Percentiles rank a stretch among this genome's conserved stretches.
These are phyloP conservation scores for Periconia digitata DNA, from an alignment of 2,329 filamentous ascomycete species.

Conservation along the genomic window DNA sequence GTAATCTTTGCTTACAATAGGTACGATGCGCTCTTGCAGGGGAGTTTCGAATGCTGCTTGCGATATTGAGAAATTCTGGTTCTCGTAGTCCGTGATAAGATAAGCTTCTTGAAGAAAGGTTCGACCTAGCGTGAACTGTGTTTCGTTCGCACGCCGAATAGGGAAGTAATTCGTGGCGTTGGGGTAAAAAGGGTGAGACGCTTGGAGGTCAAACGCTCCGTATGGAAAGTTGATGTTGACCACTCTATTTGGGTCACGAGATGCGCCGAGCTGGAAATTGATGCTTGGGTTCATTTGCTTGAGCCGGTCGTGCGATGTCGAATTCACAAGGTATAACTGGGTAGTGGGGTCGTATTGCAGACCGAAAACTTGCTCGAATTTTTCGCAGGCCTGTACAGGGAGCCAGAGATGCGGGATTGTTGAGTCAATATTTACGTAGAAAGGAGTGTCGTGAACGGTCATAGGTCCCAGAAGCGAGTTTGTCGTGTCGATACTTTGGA, in stretches of 20 bases:
- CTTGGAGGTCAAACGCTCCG: slow-evolving; percentile 47
- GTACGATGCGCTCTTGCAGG: slow-evolving; percentile 30
- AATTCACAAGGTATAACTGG: slow-evolving; percentile 44
- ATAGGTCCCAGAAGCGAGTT: slow-evolving; percentile 22
- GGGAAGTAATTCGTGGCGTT: slow-evolving; percentile 68
- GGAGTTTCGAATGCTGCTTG: slow-evolving; percentile 7
- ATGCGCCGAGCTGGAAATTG: slow-evolving; percentile 30
- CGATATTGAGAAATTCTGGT: slow-evolving; percentile 34
- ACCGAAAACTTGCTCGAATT: slow-evolving; percentile 27
- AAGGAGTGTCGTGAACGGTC: neutral
- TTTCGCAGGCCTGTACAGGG: slow-evolving; percentile 33
- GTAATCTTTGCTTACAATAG: slow-evolving; percentile 23
- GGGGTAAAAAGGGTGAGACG: slow-evolving; percentile 55
- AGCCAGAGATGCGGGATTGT: slow-evolving; percentile 39
- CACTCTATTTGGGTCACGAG: slow-evolving; percentile 24
- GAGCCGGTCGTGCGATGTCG: slow-evolving; percentile 38
- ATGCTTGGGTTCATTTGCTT: slow-evolving; percentile 30
- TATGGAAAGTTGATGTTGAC: slow-evolving; percentile 47
- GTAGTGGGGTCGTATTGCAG: slow-evolving; percentile 41
- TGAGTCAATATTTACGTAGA: slow-evolving; percentile 34
- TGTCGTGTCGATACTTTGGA: slow-evolving; percentile 20
- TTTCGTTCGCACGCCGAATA: slow-evolving; percentile 57
- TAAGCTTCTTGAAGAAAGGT: slow-evolving; percentile 68
- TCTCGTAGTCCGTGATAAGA: slow-evolving; percentile 47
- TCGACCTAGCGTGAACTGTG: slow-evolving; percentile 62